Conservation (phyloP, 2,329 filamentous ascomycete species). For the Leptographium procerum region DNA sequence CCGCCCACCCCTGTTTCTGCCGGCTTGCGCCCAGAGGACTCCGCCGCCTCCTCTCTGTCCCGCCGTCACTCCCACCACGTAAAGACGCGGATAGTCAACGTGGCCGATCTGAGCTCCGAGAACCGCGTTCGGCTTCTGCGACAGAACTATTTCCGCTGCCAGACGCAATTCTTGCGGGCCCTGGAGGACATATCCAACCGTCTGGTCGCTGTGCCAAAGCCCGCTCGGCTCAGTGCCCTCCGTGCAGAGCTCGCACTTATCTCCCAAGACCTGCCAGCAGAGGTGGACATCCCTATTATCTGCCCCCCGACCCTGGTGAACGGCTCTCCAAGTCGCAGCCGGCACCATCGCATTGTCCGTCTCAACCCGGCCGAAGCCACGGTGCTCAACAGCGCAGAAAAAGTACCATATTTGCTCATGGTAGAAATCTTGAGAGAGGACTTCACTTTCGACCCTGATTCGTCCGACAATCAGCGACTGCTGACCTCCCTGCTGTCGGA, state of each 20-base stretch:
- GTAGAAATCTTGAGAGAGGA: conserved; percentile 72
- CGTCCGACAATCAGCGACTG: conserved; percentile 58
- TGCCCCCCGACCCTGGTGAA: conserved; percentile 64
- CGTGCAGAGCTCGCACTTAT: conserved; percentile 72
- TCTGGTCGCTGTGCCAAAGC: conserved; percentile 72
- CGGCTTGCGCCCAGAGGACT: conserved; percentile 29
- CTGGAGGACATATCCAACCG: conserved; percentile 77
- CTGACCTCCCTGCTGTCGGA: conserved; percentile 46
- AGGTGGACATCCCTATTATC: conserved; percentile 74
- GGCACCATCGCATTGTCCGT: conserved; percentile 72
- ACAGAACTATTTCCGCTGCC: conserved; percentile 72
- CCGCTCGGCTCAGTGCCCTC: conserved; percentile 67
- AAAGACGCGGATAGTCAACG: conserved; percentile 42
- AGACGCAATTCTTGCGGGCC: conserved; percentile 71
- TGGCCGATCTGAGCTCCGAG: conserved; percentile 48
- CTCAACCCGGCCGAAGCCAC: conserved; percentile 77
- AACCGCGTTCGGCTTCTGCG: conserved; percentile 64
- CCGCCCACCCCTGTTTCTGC: conserved; percentile 48
- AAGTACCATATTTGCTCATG: conserved; percentile 77
- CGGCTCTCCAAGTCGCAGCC: conserved; percentile 62
- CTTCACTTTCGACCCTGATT: conserved; percentile 70
- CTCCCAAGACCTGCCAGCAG: conserved; percentile 68
- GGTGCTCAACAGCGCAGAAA: conserved; percentile 75
- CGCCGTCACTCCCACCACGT: conserved; percentile 45
- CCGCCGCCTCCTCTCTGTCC: conserved; percentile 30